phyloP scores from a whole-genome alignment of 768 basidiomycete genomes.

The Collybiopsis luxurians region DNA sequence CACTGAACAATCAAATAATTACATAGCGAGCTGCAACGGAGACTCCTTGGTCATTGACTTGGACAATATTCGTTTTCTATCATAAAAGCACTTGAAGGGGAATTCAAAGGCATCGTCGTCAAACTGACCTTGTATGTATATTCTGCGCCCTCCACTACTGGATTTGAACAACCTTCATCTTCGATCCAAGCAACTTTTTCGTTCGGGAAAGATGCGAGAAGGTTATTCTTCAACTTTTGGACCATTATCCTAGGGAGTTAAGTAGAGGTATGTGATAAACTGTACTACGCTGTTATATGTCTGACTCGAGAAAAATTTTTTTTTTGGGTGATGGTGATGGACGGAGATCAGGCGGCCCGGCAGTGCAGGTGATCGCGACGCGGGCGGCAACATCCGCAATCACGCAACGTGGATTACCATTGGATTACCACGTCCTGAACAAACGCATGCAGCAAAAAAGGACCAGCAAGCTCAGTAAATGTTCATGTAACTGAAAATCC shows the following conservation, averaged over 20 bases:
- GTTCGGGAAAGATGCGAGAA: background rate
- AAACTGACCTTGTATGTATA: conserved; percentile 9
- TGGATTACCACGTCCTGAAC: too few relatives aligned
- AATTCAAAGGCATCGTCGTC: background rate
- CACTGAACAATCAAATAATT: background rate
- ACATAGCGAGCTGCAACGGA: conserved; percentile 10
- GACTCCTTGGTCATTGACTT: conserved; percentile 7
- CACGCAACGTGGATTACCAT: too few relatives aligned
- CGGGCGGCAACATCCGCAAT: too few relatives aligned
- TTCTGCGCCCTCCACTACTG: conserved; percentile 9
- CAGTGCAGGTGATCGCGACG: conserved; percentile 18
- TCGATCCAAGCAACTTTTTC: conserved; percentile 1
- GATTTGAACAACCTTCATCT: conserved; percentile 4
- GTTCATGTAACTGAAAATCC: too few relatives aligned
- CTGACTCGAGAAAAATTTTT: background rate
- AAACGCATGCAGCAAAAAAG: too few relatives aligned
- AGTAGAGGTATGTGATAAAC: too few relatives aligned
- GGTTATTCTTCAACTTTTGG: background rate
- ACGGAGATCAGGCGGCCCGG: too few relatives aligned
- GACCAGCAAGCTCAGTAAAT: too few relatives aligned
- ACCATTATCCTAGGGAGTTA: too few relatives aligned
- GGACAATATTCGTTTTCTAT: conserved; percentile 9
- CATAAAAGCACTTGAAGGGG: background rate
- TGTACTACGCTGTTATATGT: background rate
- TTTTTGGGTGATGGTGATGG: background rate